Percentiles rank a stretch among this genome's conserved stretches.
Evolutionary conservation across 768 basidiomycete species (phyloP).

Genomic region (Amanita subjunquillea): DNA sequence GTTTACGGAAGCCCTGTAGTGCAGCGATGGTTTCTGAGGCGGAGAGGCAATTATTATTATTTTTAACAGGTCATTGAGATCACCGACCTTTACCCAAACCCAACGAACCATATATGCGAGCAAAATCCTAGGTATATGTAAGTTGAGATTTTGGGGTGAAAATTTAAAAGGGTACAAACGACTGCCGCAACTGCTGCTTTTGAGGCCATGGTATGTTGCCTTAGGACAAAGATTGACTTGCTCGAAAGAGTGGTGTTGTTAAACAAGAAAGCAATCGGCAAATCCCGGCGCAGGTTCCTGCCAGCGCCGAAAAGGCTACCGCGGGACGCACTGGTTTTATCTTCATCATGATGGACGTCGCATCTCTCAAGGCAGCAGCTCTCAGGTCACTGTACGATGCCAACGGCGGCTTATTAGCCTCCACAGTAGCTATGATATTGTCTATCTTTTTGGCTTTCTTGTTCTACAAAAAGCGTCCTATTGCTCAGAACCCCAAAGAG

Average conservation of each 20-base stretch:
- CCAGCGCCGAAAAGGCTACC: not conserved
- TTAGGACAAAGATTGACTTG: not conserved
- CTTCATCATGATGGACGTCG: not conserved
- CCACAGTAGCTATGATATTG: not conserved
- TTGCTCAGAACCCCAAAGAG: slow-evolving; percentile 6
- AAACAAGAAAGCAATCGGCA: not conserved
- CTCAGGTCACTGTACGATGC: too few species aligned
- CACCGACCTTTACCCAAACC: slow-evolving; percentile 79
- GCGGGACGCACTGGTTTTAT: not conserved
- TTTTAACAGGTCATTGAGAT: not conserved
- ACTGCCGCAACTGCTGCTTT: slow-evolving; percentile 64
- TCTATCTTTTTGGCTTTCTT: not conserved
- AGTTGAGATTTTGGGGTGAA: slow-evolving; percentile 14
- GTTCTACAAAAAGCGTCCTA: not conserved
- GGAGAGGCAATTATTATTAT: not conserved
- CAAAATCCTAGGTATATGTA: slow-evolving; percentile 51
- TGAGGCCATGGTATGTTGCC: slow-evolving; percentile 42
- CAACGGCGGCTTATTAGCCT: not conserved
- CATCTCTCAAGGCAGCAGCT: not conserved
- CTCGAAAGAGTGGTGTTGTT: not conserved
- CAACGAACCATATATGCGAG: slow-evolving; percentile 73
- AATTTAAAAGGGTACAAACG: slow-evolving; percentile 24
- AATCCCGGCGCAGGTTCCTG: slow-evolving; percentile 1
- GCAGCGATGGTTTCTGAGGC: slow-evolving; percentile 75
- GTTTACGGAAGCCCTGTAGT: slow-evolving; percentile 94